Conservation (phyloP, 2,329 filamentous ascomycete genomes). For the Aureobasidium sp. region DNA sequence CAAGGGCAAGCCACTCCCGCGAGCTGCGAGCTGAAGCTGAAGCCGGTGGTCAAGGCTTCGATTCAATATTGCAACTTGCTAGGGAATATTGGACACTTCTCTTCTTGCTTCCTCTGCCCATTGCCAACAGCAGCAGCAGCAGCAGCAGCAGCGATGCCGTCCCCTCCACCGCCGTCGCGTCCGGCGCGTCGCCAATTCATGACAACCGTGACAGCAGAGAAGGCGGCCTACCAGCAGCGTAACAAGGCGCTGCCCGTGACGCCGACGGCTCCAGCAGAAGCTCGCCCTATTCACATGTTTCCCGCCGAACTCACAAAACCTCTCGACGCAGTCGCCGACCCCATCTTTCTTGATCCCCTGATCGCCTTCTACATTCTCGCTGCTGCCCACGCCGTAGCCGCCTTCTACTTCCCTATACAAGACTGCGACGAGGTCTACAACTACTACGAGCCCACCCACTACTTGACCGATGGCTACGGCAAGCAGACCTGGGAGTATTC, state of each 20-base stretch:
- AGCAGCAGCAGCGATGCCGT: background rate
- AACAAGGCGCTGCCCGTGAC: conserved; percentile 3
- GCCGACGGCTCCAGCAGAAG: background rate
- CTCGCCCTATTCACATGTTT: background rate
- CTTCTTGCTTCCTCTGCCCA: background rate
- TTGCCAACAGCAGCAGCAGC: background rate
- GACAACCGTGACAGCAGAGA: conserved; percentile 3
- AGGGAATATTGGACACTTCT: background rate
- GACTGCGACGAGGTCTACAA: conserved; percentile 99
- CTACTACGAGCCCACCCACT: conserved; percentile 97
- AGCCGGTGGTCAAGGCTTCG: background rate
- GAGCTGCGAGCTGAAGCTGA: background rate
- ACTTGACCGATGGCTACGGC: conserved; percentile 84
- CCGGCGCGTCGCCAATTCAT: conserved; percentile 5
- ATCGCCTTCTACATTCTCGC: conserved; percentile 76
- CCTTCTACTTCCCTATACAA: conserved; percentile 80
- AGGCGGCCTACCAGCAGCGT: background rate
- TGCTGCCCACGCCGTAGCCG: conserved; percentile 63
- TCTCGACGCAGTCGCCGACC: conserved; percentile 5
- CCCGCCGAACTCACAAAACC: conserved; percentile 1
- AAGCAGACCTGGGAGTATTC: conserved; percentile 99
- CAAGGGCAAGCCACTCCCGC: background rate
- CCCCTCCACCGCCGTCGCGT: background rate
- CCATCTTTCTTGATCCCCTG: conserved; percentile 47
- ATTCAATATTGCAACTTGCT: background rate